A percentile compares a stretch with the other conserved stretches of the same genome.
These are phyloP conservation scores for Phytopythium oedochilum DNA, from an alignment of 352 stramenopile species.

Conservation along the genomic window DNA sequence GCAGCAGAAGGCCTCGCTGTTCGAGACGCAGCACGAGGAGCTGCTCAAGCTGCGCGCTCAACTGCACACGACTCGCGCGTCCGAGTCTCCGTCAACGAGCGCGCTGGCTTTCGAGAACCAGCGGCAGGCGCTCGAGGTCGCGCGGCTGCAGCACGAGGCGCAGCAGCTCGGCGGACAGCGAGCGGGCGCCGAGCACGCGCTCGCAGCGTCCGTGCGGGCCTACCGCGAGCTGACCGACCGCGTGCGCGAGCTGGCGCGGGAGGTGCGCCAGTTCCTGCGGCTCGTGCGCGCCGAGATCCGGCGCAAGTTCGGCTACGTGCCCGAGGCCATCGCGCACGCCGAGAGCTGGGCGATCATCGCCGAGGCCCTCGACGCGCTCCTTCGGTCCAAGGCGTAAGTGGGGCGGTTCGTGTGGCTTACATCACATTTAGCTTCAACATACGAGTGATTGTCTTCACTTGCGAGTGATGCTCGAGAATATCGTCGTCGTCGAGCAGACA, in stretches of 20 bases:
- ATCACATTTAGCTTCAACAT: not conserved
- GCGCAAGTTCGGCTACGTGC: slow-evolving; percentile 77
- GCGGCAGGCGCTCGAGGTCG: slow-evolving; percentile 21
- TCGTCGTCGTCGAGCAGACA: too few species aligned
- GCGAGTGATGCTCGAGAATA: not conserved
- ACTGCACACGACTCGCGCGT: slow-evolving; percentile 14
- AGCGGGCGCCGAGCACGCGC: slow-evolving; percentile 9
- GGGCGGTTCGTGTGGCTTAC: not conserved
- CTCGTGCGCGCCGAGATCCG: slow-evolving; percentile 70
- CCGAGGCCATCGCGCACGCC: slow-evolving; percentile 62
- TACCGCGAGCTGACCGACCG: slow-evolving; percentile 33
- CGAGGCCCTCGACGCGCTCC: slow-evolving; percentile 48
- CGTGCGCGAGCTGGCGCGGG: slow-evolving; percentile 44
- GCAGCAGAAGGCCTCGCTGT: slow-evolving; percentile 36
- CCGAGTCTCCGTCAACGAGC: slow-evolving; percentile 5
- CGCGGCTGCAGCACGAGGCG: slow-evolving; percentile 18
- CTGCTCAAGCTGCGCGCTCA: slow-evolving; percentile 32
- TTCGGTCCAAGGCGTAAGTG: not conserved
- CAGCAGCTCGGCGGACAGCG: slow-evolving; percentile 16
- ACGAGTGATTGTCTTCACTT: too few species aligned
- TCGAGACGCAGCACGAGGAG: slow-evolving; percentile 44
- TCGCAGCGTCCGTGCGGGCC: slow-evolving; percentile 15
- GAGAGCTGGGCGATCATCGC: slow-evolving; percentile 57
- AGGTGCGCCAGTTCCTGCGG: slow-evolving; percentile 66
- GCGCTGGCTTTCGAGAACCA: slow-evolving; percentile 23